Conservation (phyloP, 371 early-diverging fungal genomes). For the Mortierella sp. region DNA sequence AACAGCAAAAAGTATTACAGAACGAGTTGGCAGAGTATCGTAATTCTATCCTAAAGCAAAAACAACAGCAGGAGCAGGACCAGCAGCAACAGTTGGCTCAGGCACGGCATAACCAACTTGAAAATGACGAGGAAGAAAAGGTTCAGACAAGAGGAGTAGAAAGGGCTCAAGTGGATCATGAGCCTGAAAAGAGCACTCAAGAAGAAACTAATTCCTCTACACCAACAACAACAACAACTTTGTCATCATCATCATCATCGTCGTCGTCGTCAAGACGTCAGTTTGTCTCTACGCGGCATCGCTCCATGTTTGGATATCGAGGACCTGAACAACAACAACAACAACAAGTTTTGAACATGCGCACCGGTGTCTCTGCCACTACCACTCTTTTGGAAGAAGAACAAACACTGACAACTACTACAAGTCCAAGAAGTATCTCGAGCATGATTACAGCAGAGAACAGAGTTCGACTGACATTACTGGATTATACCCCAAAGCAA, state of each 20-base stretch:
- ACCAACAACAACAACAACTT: background rate
- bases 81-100: background rate
- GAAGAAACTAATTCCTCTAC: background rate
- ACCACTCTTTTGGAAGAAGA: background rate
- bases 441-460: constrained; percentile 34
- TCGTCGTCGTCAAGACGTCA: background rate
- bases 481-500: constrained; percentile 44
- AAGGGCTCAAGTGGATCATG: background rate
- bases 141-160: background rate
- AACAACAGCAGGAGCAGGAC: constrained; percentile 11
- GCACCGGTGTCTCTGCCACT: too few species aligned
- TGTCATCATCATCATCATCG: background rate
- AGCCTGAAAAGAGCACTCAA: background rate
- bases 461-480: constrained; percentile 36
- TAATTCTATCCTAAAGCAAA: constrained; percentile 30
- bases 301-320: constrained; percentile 48
- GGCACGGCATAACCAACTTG: background rate
- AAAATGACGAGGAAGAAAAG: too few species aligned
- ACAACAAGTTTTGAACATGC: too few species aligned
- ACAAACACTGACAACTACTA: background rate
- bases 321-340: constrained; percentile 25
- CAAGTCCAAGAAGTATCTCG: background rate
- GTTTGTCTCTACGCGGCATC: constrained; percentile 25
- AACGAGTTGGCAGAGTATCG: constrained; percentile 33
- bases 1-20: constrained; percentile 29